Evolutionary conservation across 2,329 filamentous ascomycete genomes (phyloP), one percentile per base, ranked within the genome.

Genomic region (Stachybotrys chartarum): DNA sequence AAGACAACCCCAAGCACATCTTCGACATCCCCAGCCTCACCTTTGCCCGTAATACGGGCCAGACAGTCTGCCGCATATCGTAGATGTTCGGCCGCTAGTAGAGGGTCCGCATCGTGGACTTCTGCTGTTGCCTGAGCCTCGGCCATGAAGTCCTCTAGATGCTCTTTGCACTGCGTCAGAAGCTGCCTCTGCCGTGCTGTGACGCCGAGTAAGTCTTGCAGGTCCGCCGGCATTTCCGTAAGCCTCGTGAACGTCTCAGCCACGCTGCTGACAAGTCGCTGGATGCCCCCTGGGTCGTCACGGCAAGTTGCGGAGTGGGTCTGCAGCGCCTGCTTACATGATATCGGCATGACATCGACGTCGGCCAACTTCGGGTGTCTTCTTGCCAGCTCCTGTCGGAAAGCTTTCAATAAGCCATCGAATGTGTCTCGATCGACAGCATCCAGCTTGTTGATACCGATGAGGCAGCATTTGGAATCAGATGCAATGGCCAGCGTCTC

Each of bases 1-100:
- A 99, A 99, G 5, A 99, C 92, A 24, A 99, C 92, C 0, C 94
- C 94, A 49, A 99, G 74, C 7, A 99, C 90, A 67, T 97, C 94
- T 69, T 99, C 93, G 16, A 97, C 91, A 70, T 97, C 93, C 3
- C 91, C 90, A 46, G 82, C 83, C 63, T 91, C 90, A 1, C 91
- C 92, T 55, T 84, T 84, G 1, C 94, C 94, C 1, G 91, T 97
- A 63, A 97, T 96, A 56, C 85, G 84, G 2, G 91, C 88, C n/a
- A 97, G 77, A 59, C 84, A 86, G 53, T 86, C 83, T 1, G 90
- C 91, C 12, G 91, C 92, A 61, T 83, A 84, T 48, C 94, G 86
- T 55, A 99, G 77, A 66, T 92, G 85, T 71, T 99, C 94, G 1
- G 94, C 94, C 11, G 91, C 92, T 30, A 96, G 80, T 7, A 97